A percentile compares a stretch with the other conserved stretches of the same genome.
Conservation (phyloP, 331 rosid genomes). For the Pyracantha coccinea region DNA sequence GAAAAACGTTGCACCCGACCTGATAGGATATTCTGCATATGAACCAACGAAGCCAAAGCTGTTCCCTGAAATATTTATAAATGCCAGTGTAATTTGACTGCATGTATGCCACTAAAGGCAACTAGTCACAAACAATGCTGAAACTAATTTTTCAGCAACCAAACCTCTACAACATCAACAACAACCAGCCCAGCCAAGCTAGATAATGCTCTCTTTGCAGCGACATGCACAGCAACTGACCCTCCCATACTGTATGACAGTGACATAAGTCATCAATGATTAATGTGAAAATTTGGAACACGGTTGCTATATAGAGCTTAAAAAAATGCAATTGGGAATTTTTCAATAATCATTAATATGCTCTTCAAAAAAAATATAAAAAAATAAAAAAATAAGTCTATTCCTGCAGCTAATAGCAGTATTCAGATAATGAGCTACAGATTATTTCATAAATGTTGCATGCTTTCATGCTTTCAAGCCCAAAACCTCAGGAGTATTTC, state of each 20-base stretch:
- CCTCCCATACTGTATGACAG: constrained; percentile 79
- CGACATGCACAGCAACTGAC: constrained; percentile 89
- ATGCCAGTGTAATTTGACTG: constrained; percentile 12
- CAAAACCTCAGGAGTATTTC: neutral
- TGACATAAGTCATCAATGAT: constrained; percentile 2
- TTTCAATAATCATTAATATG: neutral
- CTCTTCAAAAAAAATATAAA: no score
- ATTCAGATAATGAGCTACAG: neutral
- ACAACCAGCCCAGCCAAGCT: constrained; percentile 88
- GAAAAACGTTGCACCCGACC: constrained; percentile 80
- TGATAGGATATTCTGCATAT: constrained; percentile 93
- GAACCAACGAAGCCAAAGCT: constrained; percentile 87
- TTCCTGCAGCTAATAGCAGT: neutral
- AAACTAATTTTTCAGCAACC: constrained; percentile 13
- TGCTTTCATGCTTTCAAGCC: neutral
- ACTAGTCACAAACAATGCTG: constrained; percentile 6
- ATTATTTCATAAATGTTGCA: no score
- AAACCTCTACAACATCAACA: constrained; percentile 98
- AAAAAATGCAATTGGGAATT: neutral
- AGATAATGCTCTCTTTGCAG: constrained; percentile 55
- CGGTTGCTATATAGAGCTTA: neutral
- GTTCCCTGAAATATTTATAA: constrained; percentile 70
- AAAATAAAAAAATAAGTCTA: no score
- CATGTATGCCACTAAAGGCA: neutral
- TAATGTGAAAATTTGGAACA: neutral